Evolutionary conservation across 2,329 filamentous ascomycete genomes (phyloP), one percentile per base, ranked within the genome.

Genomic region (Talaromyces sp.): DNA sequence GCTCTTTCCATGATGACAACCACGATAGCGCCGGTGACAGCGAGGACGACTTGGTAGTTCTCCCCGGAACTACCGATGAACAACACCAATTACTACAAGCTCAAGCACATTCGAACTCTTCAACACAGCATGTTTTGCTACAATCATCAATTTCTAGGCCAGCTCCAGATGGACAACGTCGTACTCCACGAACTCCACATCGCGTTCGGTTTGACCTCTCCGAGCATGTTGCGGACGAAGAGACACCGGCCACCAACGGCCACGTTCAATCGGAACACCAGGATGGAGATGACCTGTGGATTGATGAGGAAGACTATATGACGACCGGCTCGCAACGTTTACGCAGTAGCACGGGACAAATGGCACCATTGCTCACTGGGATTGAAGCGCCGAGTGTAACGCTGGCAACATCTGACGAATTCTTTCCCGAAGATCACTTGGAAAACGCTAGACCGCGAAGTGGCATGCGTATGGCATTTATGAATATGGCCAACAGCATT

Each of bases 401-500:
- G 10, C 76, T 96, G 50, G 89, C 80, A 76, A 87, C 74, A 64
- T 78, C 78, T 25, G 80, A 84, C 2, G 75, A 81, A 59, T 80
- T 83, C 65, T 77, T 80, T 57, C 78, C 81, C 0, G 81, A 84
- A 64, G 81, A 86, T 53, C 75, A 84, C 60, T 70, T 86, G 58
- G 83, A 85, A 64, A 79, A 73, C 62, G 80, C 83, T 19, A 82
- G 92, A 58, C 91, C 93, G 48, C 93, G 93, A 76, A 96, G 90
- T 59, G 88, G 89, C 5, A 81, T 97, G 76, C 81, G 83, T 62
- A 90, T 88, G 70, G 93, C 94, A 2, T 97, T 99, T 66, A 96
- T 97, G 91, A 99, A 99, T 76, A 99, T 99, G 94, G 93, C 94
- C 62, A 99, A 99, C 78, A 95, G 89, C 67, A 99, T 99, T 72